These are phyloP conservation scores for Neofusicoccum umdonicola DNA, from an alignment of 2,329 filamentous ascomycete species.

Conservation along the genomic window DNA sequence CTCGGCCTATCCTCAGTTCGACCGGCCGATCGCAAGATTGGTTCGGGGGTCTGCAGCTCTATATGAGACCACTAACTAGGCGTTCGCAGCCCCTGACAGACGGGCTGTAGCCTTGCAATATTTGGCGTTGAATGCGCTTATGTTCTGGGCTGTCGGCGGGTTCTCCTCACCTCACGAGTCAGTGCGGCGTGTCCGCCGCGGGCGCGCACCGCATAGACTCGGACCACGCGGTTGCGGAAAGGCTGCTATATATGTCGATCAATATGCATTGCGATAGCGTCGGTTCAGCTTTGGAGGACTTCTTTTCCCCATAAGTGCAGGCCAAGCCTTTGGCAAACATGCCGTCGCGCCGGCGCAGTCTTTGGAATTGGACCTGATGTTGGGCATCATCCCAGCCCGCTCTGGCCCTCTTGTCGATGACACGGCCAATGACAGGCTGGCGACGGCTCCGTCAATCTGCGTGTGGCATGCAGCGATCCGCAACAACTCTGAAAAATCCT, in stretches of 20 bases:
- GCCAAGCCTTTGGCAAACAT: background rate
- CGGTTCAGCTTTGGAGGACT: background rate
- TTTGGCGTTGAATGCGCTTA: background rate
- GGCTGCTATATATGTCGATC: background rate
- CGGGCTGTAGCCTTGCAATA: background rate
- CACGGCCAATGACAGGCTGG: background rate
- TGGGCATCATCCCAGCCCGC: background rate
- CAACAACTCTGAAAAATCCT: background rate
- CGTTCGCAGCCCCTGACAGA: background rate
- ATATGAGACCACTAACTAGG: background rate
- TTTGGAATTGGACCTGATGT: background rate
- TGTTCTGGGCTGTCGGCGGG: background rate
- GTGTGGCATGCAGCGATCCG: background rate
- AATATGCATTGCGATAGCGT: conserved; percentile 1
- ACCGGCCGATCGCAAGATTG: background rate
- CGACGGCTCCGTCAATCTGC: background rate
- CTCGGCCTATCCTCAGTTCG: too few species aligned
- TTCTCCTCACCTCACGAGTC: background rate
- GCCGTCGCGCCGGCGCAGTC: background rate
- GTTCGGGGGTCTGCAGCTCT: background rate
- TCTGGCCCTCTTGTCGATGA: background rate
- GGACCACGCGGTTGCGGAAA: background rate
- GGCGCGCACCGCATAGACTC: background rate
- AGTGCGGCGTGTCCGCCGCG: background rate
- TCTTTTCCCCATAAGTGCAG: background rate